Evolutionary conservation across 1,284 basidiomycete genomes (phyloP), one percentile per base, ranked within the genome.

Genomic region (Microstroma glucosiphilum): DNA sequence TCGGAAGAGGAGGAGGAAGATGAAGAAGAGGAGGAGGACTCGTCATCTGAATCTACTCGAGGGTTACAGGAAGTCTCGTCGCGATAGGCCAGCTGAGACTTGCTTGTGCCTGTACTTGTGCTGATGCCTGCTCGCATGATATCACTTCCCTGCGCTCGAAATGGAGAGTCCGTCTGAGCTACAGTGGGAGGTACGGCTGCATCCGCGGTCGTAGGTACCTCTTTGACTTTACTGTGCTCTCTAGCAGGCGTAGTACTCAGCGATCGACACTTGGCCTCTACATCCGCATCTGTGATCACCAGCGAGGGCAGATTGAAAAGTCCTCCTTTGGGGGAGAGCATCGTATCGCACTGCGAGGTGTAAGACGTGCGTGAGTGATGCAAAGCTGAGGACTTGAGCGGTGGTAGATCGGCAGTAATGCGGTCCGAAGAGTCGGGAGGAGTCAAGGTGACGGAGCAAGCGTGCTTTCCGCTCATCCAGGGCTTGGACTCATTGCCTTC

Each of bases 241-340:
- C 30, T 37, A 37, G 30, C 30, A 9, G 30, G 30, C 3, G 30
- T 37, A 37, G 30, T 37, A 9, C 30, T 37, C 30, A 37, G 9
- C 30, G 30, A 37, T 21, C 43, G 43, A 48, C 43, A 48, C 43
- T 48, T 48, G 4, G 43, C 43, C 43, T 48, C 43, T 48, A 48
- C 43, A 21, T 48, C 43, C 13, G 43, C 43, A 12, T 48, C 43
- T 6, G 43, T 48, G 21, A 48, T 48, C 17, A 48, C 17, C 6
- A 48, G 43, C 43, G 43, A 48, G 43, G 43, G 43, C 17, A 48
- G 43, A 37, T 37, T 37, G 9, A 37, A 37, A 9, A 37, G 30
- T 9, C 30, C 30, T 9, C 30, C 30, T 37, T 37, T 37, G 3
- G 30, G 30, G 4, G 30, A 37, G 9, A 37, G 30, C 30, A 37